phyloP scores from a whole-genome alignment of 2,329 filamentous ascomycete species.

The Calonectria hongkongensis region DNA sequence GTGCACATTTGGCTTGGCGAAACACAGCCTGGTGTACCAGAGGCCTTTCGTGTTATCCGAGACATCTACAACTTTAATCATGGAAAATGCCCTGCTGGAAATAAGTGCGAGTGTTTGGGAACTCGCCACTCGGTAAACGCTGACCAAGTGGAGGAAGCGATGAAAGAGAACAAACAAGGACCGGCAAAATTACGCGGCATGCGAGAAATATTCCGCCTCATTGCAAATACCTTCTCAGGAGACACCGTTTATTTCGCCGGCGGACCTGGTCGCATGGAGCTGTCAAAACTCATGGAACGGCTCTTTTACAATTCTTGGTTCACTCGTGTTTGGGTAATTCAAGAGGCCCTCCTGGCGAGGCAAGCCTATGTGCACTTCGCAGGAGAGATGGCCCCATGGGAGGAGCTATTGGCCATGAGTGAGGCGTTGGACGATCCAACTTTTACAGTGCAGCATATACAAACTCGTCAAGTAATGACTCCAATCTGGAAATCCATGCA shows the following conservation, averaged over 20 bases:
- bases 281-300: conserved; percentile 43
- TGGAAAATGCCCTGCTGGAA: conserved; percentile 24
- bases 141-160: neutral
- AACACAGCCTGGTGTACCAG: conserved; percentile 24
- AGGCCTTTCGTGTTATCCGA: conserved; percentile 35
- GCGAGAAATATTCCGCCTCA: conserved; percentile 41
- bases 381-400: conserved; percentile 15
- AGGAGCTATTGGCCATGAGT: conserved; percentile 42
- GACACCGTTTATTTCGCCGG: conserved; percentile 45
- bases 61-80: conserved; percentile 45
- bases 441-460: conserved; percentile 37
- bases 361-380: conserved; percentile 34
- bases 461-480: conserved; percentile 41
- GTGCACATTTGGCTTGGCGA: conserved; percentile 48
- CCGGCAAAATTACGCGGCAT: conserved; percentile 35
- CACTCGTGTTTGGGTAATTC: conserved; percentile 42
- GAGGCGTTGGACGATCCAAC: conserved; percentile 25
- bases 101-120: conserved; percentile 24
- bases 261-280: conserved; percentile 37
- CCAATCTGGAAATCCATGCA: conserved; percentile 43
- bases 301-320: conserved; percentile 47
- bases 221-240: conserved; percentile 28
- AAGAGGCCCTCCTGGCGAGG: conserved; percentile 42
- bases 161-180: neutral
- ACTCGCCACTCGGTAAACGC: conserved; percentile 28